Conservation (phyloP, 108 stramenopile genomes). For the Skeletonema menzelii region DNA sequence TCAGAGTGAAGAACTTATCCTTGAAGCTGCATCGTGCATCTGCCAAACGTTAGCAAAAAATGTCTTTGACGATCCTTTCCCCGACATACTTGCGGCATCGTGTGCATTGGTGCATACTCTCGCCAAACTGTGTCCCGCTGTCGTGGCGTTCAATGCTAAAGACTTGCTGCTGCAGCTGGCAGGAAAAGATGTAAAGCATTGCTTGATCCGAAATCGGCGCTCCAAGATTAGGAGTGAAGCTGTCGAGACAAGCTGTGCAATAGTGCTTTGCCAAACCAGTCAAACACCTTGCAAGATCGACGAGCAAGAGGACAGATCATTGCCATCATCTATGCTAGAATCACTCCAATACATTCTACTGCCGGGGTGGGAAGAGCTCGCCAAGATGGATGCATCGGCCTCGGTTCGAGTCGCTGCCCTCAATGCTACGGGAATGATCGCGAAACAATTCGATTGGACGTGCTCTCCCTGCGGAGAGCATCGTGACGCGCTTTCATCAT, state of each 20-base stretch:
- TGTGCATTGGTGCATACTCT: slow-evolving; percentile 28
- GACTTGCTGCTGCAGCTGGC: slow-evolving; percentile 23
- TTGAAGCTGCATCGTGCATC: slow-evolving; percentile 17
- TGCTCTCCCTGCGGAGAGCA: not conserved
- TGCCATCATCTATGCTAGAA: slow-evolving; percentile 8
- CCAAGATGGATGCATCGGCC: slow-evolving; percentile 25
- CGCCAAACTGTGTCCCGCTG: slow-evolving; percentile 17
- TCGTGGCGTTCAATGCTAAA: slow-evolving; percentile 16
- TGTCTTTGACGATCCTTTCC: slow-evolving; percentile 22
- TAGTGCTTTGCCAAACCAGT: slow-evolving; percentile 11
- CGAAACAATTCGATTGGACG: slow-evolving; percentile 23
- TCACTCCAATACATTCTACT: slow-evolving; percentile 16
- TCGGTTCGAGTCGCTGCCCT: slow-evolving; percentile 23
- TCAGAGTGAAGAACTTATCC: not conserved
- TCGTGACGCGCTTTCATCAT: not conserved
- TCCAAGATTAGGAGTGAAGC: slow-evolving; percentile 32
- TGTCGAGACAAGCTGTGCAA: slow-evolving; percentile 30
- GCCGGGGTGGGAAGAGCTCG: slow-evolving; percentile 30
- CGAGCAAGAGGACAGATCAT: not conserved
- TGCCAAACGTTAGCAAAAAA: slow-evolving; percentile 32
- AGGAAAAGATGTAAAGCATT: slow-evolving; percentile 19
- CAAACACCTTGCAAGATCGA: not conserved
- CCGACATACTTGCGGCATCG: slow-evolving; percentile 35
- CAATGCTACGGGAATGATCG: slow-evolving; percentile 13
- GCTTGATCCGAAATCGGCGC: slow-evolving; percentile 36